These are phyloP conservation scores for Mycothermus thermophilus DNA, from an alignment of 495 filamentous ascomycete species.

Conservation along the genomic window DNA sequence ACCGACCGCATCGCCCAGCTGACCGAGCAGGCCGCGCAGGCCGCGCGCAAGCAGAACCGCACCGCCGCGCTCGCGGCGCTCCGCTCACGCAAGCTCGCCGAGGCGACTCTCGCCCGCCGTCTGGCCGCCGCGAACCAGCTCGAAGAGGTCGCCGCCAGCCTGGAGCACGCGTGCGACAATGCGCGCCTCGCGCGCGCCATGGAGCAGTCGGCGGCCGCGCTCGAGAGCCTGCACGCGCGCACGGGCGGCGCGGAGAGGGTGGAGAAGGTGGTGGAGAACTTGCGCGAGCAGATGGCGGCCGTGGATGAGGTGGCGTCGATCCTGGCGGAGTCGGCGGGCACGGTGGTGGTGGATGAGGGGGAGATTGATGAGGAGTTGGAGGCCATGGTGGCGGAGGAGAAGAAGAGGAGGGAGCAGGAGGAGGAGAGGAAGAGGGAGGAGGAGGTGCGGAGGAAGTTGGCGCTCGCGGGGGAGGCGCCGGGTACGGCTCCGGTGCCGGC, in stretches of 20 bases:
- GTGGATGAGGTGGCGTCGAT: constrained; percentile 72
- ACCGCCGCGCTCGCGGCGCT: constrained; percentile 60
- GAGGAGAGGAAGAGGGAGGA: constrained; percentile 18
- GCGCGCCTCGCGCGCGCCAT: constrained; percentile 68
- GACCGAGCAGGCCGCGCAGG: constrained; percentile 46
- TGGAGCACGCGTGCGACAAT: constrained; percentile 75
- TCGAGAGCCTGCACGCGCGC: constrained; percentile 58
- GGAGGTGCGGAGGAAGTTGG: constrained; percentile 20
- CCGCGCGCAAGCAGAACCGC: constrained; percentile 56
- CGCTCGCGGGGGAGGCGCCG: constrained; percentile 26
- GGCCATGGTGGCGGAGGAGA: constrained; percentile 55
- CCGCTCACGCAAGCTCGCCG: constrained; percentile 67
- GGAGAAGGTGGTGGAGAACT: constrained; percentile 54
- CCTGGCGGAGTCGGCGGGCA: constrained; percentile 43
- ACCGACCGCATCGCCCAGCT: constrained; percentile 43
- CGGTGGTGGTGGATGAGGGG: constrained; percentile 53
- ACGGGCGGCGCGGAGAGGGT: constrained; percentile 66
- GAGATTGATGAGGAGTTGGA: constrained; percentile 86
- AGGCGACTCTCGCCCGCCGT: constrained; percentile 53
- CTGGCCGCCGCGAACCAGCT: constrained; percentile 62
- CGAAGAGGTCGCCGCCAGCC: constrained; percentile 63
- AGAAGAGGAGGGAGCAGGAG: constrained; percentile 16
- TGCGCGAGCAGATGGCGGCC: constrained; percentile 67
- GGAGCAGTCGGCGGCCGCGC: constrained; percentile 56
- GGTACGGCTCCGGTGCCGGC: constrained; percentile 6